phyloP scores from a whole-genome alignment of 1,139 yeast genomes.

The Saccharomyces hybrid region DNA sequence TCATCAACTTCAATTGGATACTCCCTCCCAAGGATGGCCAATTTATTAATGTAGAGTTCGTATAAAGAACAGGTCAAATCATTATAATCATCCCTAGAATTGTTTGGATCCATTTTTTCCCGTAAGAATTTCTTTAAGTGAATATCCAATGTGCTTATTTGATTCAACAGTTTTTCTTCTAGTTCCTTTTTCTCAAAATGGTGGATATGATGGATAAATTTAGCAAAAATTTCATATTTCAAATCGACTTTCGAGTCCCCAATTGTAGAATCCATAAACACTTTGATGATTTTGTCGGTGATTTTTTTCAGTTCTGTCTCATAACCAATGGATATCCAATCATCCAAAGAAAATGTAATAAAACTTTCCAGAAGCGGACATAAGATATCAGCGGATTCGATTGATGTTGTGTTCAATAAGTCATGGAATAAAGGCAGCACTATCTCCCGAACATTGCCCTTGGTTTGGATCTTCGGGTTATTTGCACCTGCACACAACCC shows the following conservation, averaged over 20 bases:
- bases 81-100: constrained; percentile 7
- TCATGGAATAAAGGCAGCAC: constrained; percentile 21
- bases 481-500: constrained; percentile 31
- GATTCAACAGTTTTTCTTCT: constrained; percentile 24
- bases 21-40: constrained; percentile 24
- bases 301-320: constrained; percentile 19
- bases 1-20: constrained; percentile 22
- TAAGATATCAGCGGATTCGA: constrained; percentile 21
- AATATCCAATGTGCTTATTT: constrained; percentile 18
- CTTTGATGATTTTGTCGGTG: constrained; percentile 17
- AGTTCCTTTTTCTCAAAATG: constrained; percentile 17
- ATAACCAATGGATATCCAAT: constrained; percentile 26
- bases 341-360: constrained; percentile 24
- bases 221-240: constrained; percentile 15
- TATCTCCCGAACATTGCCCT: constrained; percentile 14
- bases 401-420: constrained; percentile 20
- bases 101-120: constrained; percentile 8
- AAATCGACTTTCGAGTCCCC: constrained; percentile 10
- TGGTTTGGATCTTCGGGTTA: constrained; percentile 18
- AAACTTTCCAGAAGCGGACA: constrained; percentile 22
- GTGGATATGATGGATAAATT: constrained; percentile 18
- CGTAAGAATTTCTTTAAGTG: constrained; percentile 22
- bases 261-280: constrained; percentile 19
- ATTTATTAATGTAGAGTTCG: constrained; percentile 24
- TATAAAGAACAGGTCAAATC: constrained; percentile 14